These are phyloP conservation scores for Escallonia herrerae DNA, from an alignment of 129 eudicot species.

Conservation along the genomic window DNA sequence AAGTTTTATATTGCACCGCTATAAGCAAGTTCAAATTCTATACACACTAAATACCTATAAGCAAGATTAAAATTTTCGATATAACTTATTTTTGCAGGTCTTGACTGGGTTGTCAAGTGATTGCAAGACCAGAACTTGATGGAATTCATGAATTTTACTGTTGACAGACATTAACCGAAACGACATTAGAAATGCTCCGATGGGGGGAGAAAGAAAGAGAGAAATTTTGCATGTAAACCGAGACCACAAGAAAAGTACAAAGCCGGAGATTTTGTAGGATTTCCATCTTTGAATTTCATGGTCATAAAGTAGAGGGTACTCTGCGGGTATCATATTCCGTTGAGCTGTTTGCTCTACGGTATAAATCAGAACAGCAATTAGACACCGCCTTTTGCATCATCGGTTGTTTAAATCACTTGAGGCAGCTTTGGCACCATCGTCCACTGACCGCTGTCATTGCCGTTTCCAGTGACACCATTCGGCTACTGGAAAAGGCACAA, in stretches of 20 bases:
- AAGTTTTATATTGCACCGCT: background rate
- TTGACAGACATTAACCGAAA: conserved; percentile 82
- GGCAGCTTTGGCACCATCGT: no score
- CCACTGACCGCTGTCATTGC: background rate
- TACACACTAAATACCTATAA: no score
- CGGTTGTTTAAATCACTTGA: background rate
- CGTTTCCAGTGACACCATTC: no score
- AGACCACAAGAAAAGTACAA: background rate
- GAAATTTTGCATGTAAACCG: background rate
- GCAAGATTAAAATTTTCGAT: no score
- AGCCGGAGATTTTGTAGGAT: conserved; percentile 17
- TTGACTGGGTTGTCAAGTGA: conserved; percentile 72
- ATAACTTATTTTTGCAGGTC: conserved; percentile 36
- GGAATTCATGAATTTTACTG: conserved; percentile 76
- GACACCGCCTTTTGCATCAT: background rate
- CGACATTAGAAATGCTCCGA: conserved; percentile 34
- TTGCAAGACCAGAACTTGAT: conserved; percentile 75
- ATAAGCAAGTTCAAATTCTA: no score
- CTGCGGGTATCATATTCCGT: no score
- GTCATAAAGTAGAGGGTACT: no score
- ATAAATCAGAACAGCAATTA: background rate
- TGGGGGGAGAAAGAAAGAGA: background rate
- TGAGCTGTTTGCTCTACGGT: no score
- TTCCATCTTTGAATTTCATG: background rate
- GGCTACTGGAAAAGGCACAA: no score